Conservation (phyloP, 257 asterid genomes). For the Solanum gracilifrons region DNA sequence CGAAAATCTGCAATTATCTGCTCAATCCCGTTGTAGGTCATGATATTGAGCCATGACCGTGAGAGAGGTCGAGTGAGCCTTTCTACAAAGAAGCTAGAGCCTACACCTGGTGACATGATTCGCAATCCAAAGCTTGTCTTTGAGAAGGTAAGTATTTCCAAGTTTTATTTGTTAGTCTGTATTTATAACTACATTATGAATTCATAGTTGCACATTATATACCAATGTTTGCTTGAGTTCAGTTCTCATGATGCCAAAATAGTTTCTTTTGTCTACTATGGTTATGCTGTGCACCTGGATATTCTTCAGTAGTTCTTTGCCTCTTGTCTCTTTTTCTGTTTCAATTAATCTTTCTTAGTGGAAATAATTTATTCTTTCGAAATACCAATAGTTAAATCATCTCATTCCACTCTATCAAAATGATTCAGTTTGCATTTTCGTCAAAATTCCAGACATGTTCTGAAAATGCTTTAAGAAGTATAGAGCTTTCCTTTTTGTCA, state of each 20-base stretch:
- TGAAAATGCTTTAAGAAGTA: neutral
- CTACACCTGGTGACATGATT: slow-evolving; percentile 98
- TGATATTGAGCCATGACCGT: slow-evolving; percentile 97
- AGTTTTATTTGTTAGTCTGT: neutral
- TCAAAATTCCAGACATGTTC: neutral
- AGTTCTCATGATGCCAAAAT: neutral
- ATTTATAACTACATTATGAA: neutral
- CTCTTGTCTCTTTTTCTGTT: neutral
- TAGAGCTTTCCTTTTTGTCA: neutral
- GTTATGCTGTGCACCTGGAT: neutral
- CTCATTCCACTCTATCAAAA: neutral
- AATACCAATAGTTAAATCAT: neutral
- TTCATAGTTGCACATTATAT: neutral
- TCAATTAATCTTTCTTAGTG: neutral
- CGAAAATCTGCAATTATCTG: neutral
- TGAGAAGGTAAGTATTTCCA: slow-evolving; percentile 53
- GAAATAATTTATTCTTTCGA: neutral
- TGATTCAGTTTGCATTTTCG: neutral
- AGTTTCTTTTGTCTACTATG: neutral
- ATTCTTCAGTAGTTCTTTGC: neutral
- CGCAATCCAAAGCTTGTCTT: slow-evolving; percentile 90
- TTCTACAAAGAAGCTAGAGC: slow-evolving; percentile 95
- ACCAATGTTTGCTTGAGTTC: neutral
- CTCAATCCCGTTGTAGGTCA: slow-evolving; percentile 44
- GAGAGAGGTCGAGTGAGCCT: slow-evolving; percentile 97